Evolutionary conservation across 2,329 filamentous ascomycete genomes (phyloP).

Genomic region (Trichothecium roseum): DNA sequence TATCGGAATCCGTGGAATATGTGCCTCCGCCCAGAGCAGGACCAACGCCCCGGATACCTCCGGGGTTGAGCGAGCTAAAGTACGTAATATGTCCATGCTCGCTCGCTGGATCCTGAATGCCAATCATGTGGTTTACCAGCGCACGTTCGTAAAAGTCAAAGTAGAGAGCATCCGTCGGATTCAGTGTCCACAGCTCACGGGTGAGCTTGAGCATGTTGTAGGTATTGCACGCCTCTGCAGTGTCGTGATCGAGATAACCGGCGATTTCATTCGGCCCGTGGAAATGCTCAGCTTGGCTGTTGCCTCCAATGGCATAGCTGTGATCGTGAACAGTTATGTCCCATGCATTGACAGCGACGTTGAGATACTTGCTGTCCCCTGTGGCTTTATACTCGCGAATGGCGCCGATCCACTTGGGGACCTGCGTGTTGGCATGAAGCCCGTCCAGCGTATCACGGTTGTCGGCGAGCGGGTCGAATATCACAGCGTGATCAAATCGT

Average conservation of each 20-base stretch:
- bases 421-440: slow-evolving; percentile 41
- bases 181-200: slow-evolving; percentile 35
- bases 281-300: slow-evolving; percentile 44
- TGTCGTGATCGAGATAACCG: slow-evolving; percentile 30
- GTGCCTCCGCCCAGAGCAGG: slow-evolving; percentile 43
- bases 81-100: slow-evolving; percentile 41
- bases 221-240: slow-evolving; percentile 41
- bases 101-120: slow-evolving; percentile 32
- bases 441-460: slow-evolving; percentile 34
- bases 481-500: slow-evolving; percentile 37
- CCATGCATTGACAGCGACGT: slow-evolving; percentile 41
- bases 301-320: slow-evolving; percentile 41
- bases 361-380: slow-evolving; percentile 29
- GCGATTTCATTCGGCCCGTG: slow-evolving; percentile 33
- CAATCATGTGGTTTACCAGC: slow-evolving; percentile 39
- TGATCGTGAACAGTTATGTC: slow-evolving; percentile 33
- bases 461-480: slow-evolving; percentile 34
- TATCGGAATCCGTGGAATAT: slow-evolving; percentile 42
- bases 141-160: slow-evolving; percentile 44
- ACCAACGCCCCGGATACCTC: slow-evolving; percentile 35
- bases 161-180: slow-evolving; percentile 28
- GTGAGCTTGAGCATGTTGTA: slow-evolving; percentile 49
- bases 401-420: slow-evolving; percentile 44
- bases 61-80: slow-evolving; percentile 38
- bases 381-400: slow-evolving; percentile 37